These are phyloP conservation scores for Gymnopilus junonius DNA, from an alignment of 768 basidiomycete genomes.

Conservation along the genomic window DNA sequence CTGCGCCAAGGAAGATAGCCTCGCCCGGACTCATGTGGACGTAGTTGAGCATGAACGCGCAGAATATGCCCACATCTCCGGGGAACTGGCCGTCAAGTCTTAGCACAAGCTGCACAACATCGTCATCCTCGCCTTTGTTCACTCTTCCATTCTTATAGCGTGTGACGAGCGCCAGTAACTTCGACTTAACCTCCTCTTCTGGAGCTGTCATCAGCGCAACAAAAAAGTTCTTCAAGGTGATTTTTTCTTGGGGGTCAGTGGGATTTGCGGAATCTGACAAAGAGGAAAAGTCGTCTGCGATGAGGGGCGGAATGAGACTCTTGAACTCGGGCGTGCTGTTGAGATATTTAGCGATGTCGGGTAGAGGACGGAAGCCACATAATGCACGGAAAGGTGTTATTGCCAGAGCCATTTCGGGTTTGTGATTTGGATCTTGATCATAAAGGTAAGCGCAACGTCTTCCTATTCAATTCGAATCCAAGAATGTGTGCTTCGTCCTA, in stretches of 20 bases:
- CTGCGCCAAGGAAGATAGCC: slow-evolving; percentile 93
- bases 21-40: slow-evolving; percentile 80
- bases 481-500: background rate
- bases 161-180: slow-evolving; percentile 59
- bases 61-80: slow-evolving; percentile 92
- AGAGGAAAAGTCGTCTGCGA: slow-evolving; percentile 54
- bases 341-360: slow-evolving; percentile 71
- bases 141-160: slow-evolving; percentile 60
- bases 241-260: slow-evolving; percentile 53
- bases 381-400: slow-evolving; percentile 88
- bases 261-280: slow-evolving; percentile 47
- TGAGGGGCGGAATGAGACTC: slow-evolving; percentile 63
- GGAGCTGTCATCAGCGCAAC: slow-evolving; percentile 85
- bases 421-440: slow-evolving; percentile 88
- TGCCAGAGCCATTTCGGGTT: slow-evolving; percentile 99
- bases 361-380: slow-evolving; percentile 90
- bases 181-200: slow-evolving; percentile 47
- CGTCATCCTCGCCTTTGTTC: slow-evolving; percentile 42
- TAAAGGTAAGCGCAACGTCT: too few relatives aligned
- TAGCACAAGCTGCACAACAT: slow-evolving; percentile 65
- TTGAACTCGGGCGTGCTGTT: slow-evolving; percentile 75
- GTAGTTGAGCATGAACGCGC: slow-evolving; percentile 88
- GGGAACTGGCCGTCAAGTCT: slow-evolving; percentile 78
- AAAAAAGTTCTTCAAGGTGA: slow-evolving; percentile 77
- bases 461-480: background rate